A percentile compares a stretch with the other conserved stretches of the same genome.
phyloP scores from a whole-genome alignment of 495 filamentous ascomycete species.

The Penicillium canescens region DNA sequence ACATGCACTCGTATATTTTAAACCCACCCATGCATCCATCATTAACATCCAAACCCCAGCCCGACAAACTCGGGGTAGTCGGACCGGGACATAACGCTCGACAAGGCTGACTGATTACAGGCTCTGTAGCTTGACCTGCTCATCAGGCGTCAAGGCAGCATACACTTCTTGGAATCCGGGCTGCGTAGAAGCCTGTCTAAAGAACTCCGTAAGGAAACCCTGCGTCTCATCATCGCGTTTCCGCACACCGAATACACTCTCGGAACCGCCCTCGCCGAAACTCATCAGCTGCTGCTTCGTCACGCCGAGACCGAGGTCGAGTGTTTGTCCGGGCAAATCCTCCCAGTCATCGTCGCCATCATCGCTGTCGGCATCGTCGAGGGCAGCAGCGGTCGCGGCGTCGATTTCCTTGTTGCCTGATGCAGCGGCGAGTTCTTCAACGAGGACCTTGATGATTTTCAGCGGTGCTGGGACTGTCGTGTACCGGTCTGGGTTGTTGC shows the following conservation, averaged over 20 bases:
- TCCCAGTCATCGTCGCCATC: slow-evolving; percentile 83
- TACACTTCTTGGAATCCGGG: slow-evolving; percentile 76
- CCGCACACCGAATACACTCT: slow-evolving; percentile 55
- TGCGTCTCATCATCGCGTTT: slow-evolving; percentile 92
- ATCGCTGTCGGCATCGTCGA: slow-evolving; percentile 58
- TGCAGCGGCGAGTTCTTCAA: slow-evolving; percentile 74
- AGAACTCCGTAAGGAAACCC: slow-evolving; percentile 78
- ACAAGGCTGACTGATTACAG: slow-evolving; percentile 19
- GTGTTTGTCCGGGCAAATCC: slow-evolving; percentile 66
- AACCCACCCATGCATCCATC: slow-evolving; percentile 1
- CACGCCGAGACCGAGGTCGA: slow-evolving; percentile 69
- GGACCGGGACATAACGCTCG: too few relatives aligned
- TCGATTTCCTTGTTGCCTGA: slow-evolving; percentile 60
- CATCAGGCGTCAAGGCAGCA: slow-evolving; percentile 64
- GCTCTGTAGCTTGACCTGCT: slow-evolving; percentile 68
- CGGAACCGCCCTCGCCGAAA: slow-evolving; percentile 59
- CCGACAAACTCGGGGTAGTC: too few relatives aligned
- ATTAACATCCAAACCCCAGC: slow-evolving; percentile 1
- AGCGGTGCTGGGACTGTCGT: slow-evolving; percentile 84
- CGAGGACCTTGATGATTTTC: slow-evolving; percentile 94
- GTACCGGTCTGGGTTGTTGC: slow-evolving; percentile 81
- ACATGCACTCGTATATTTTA: neutral
- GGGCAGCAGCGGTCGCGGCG: slow-evolving; percentile 52
- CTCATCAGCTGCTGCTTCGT: slow-evolving; percentile 79
- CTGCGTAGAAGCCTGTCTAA: slow-evolving; percentile 69